Evolutionary conservation across 208 protist species (phyloP), one percentile per base, ranked within the genome.

Genomic region (Vickermania spadyakhi): DNA sequence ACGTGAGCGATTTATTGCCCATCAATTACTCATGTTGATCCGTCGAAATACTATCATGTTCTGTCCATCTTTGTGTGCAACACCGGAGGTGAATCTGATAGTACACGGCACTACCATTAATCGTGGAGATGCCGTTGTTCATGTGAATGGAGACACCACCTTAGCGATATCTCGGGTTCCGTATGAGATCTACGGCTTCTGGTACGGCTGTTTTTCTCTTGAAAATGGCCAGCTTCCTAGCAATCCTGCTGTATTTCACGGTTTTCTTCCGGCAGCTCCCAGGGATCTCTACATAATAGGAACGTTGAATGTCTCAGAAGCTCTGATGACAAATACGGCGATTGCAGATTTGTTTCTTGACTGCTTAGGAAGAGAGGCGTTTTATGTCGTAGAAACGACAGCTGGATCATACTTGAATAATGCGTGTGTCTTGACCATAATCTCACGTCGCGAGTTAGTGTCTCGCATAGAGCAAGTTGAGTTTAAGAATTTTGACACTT

Each of bases 111-210:
- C 79, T n/a, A 89, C 82, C 0, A 77, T 90, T 31, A 68, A 82
- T 4, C 75, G 75, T 4, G 70, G 11, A 56, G 22, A n/a, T 28
- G 67, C 62, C n/a, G 22, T 28, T 13, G 55, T 62, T 18, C 54
- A 22, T 18, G 80, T 84, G 14, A 64, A 31, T 14, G 81, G 80
- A 5, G 78, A 88, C 28, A 60, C 73, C 21, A 70, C 72, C 25
- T 69, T 93, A 56, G 77, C 72, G 36, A 75, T 88, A 23, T 68
- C 82, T 3, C 77, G 78, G 3, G 84, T 86, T 78, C 82, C 82
- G 1, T 89, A 87, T 56, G 86, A 93, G 45, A 78, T 93, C 41
- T 70, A 90, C 30, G 79, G 85, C 70, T 55, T 93, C 18, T 93
- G 83, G 83, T 83, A 73, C 57, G 82, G 81, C 23, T 89, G 79